Base-by-base conservation (phyloP, 352 stramenopile genomes). In the Aphanomyces stellatus region DNA sequence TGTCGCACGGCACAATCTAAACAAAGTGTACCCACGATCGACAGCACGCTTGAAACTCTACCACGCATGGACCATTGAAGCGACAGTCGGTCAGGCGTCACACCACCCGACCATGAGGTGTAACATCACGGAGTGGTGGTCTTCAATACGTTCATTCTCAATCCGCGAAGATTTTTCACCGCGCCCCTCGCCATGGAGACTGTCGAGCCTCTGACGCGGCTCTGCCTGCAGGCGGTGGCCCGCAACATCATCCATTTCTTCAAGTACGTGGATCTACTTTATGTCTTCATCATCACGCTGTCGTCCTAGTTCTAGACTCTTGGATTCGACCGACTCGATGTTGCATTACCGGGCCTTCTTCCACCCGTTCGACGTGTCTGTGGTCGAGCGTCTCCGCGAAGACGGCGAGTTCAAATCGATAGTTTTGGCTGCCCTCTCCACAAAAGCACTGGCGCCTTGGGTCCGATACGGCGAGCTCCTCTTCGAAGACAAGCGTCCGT, bases 181-280 rank as follows among this genome's bases (percentile, higher is more conserved):
- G 42, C 42, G 42, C 42, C 42, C 8, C 13, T 10, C 8, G 19
- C 8, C 42, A 22, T 25, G 13, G n/a, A 13, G 8, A 22, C 8
- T 5, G 42, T 25, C 5, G 42, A 5, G 6, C 8, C 42, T 27
- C 19, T 51, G 19, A 51, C 42, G n/a, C 8, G 19, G 8, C 19
- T 57, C 4, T 57, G 49, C 25, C 30, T 67, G 19, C 37, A 48
- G 40, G 31, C 60, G 19, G 40, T 67, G 17, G 60, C 60, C 10
- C 7, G 35, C 3, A 6, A 67, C 60, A 67, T 67, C 27, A 57
- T 55, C 10, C 24, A 28, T 15, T 67, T 67, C 27, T 67, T 57
- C 60, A 67, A 57, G 60, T 59, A 53, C 40, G 43, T 60, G 51
- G 30, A 51, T 4, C 34, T 27, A 42, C 17, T 11, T 33, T 6